Evolutionary conservation across 306 rosid genomes (phyloP).

Genomic region (Astragalus membranaceus): DNA sequence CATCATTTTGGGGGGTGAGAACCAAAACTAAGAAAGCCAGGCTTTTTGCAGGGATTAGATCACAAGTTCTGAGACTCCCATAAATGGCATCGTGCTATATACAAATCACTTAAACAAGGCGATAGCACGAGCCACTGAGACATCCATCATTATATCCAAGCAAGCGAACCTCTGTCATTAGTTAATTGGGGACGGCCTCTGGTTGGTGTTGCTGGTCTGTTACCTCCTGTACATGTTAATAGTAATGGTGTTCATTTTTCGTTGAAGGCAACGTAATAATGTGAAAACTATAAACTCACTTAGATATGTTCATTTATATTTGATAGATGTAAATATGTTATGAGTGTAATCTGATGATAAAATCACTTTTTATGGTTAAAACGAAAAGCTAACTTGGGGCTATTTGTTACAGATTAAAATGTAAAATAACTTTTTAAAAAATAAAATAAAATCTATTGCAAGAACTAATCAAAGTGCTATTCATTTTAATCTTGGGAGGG

Average conservation of each 20-base stretch:
- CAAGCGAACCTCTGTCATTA: conserved; percentile 89
- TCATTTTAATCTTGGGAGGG: too few relatives aligned
- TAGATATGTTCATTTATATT: neutral
- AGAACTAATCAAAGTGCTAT: too few relatives aligned
- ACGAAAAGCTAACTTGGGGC: too few relatives aligned
- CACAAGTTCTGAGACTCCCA: conserved; percentile 28
- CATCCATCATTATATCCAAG: conserved; percentile 76
- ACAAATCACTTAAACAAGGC: conserved; percentile 49
- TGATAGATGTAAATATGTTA: neutral
- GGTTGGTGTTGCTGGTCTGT: conserved; percentile 97
- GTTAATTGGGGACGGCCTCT: conserved; percentile 97
- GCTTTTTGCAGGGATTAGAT: conserved; percentile 32
- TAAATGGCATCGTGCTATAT: conserved; percentile 50
- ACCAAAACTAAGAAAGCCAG: conserved; percentile 40
- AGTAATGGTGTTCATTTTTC: neutral
- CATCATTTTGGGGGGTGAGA: conserved; percentile 20
- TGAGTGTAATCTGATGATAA: too few relatives aligned
- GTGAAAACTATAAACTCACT: neutral
- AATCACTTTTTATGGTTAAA: too few relatives aligned
- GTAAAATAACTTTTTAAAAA: too few relatives aligned
- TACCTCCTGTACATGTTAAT: conserved; percentile 56
- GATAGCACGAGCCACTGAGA: conserved; percentile 42
- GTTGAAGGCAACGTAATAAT: neutral
- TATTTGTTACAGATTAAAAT: too few relatives aligned
- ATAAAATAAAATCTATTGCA: too few relatives aligned